phyloP scores from a whole-genome alignment of 2,329 filamentous ascomycete genomes.

The Diaporthe destruens region DNA sequence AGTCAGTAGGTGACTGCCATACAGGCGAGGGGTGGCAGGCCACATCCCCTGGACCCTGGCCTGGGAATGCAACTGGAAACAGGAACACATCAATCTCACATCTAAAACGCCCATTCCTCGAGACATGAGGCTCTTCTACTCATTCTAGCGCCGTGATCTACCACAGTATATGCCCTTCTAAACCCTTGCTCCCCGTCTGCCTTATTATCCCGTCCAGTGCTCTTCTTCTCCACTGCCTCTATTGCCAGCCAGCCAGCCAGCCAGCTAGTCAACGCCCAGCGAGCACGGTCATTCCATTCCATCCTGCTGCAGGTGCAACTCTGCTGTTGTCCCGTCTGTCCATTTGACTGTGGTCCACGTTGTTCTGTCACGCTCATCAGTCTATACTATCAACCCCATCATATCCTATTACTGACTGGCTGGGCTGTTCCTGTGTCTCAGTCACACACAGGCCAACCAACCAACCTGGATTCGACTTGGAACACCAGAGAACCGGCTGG shows the following conservation, averaged over 20 bases:
- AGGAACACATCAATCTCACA: slow-evolving; percentile 33
- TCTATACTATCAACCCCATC: background rate
- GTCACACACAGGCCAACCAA: background rate
- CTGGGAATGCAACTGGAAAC: slow-evolving; percentile 29
- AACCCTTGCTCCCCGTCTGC: slow-evolving; percentile 6
- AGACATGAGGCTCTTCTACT: slow-evolving; percentile 28
- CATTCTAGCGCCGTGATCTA: background rate
- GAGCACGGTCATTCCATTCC: slow-evolving; percentile 3
- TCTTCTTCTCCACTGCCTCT: slow-evolving; percentile 3
- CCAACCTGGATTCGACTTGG: background rate
- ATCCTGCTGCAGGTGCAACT: slow-evolving; percentile 12
- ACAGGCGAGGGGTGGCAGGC: background rate
- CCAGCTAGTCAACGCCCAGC: background rate
- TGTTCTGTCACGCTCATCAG: background rate
- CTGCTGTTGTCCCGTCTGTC: slow-evolving; percentile 9
- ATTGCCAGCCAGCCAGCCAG: background rate
- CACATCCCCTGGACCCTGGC: background rate
- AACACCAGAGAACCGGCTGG: slow-evolving; percentile 16
- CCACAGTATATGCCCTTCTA: background rate
- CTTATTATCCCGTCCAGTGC: background rate
- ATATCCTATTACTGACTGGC: background rate
- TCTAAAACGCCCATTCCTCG: slow-evolving; percentile 22
- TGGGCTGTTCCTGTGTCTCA: slow-evolving; percentile 14
- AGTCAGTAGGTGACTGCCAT: background rate
- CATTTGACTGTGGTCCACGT: background rate